A percentile compares a stretch with the other conserved stretches of the same genome.
These are phyloP conservation scores for Syncephalastrum contaminatum DNA, from an alignment of 371 early-diverging fungal genomes.

Conservation along the genomic window DNA sequence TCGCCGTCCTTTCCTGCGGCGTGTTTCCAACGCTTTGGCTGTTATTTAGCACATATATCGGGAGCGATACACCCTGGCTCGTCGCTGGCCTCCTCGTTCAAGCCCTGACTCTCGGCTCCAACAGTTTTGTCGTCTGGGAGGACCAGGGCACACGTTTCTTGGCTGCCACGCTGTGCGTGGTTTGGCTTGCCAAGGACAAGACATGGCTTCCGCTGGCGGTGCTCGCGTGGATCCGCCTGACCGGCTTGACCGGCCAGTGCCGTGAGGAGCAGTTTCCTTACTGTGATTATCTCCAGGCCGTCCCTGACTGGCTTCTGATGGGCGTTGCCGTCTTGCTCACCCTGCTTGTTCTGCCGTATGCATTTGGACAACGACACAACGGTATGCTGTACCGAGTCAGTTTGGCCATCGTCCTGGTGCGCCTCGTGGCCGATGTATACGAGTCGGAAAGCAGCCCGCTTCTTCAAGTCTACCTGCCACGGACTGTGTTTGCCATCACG, in stretches of 20 bases:
- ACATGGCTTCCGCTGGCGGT: conserved; percentile 24
- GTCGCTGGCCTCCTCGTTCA: conserved; percentile 39
- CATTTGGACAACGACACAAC: no score
- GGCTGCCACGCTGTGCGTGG: conserved; percentile 27
- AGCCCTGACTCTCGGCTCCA: conserved; percentile 72
- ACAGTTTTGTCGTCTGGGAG: conserved; percentile 88
- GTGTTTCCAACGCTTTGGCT: conserved; percentile 6
- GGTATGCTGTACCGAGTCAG: conserved; percentile 8
- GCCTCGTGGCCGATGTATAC: conserved; percentile 19
- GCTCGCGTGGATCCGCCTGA: conserved; percentile 58
- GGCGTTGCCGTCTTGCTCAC: no score
- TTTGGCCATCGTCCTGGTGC: conserved; percentile 14
- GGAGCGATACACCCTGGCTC: background rate
- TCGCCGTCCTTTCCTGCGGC: conserved; percentile 36
- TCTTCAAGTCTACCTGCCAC: conserved; percentile 34
- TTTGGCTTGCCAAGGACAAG: conserved; percentile 19
- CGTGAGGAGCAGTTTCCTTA: conserved; percentile 84
- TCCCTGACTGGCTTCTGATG: no score
- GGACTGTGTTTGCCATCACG: conserved; percentile 22
- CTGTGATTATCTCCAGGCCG: conserved; percentile 52
- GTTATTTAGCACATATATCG: background rate
- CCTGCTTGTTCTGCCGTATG: no score
- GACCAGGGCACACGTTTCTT: conserved; percentile 67
- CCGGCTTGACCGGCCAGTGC: conserved; percentile 72
- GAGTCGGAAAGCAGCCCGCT: conserved; percentile 1